Percentiles rank a stretch among this genome's conserved stretches.
phyloP scores from a whole-genome alignment of 2,329 filamentous ascomycete genomes.

The Aspergillus floridensis region DNA sequence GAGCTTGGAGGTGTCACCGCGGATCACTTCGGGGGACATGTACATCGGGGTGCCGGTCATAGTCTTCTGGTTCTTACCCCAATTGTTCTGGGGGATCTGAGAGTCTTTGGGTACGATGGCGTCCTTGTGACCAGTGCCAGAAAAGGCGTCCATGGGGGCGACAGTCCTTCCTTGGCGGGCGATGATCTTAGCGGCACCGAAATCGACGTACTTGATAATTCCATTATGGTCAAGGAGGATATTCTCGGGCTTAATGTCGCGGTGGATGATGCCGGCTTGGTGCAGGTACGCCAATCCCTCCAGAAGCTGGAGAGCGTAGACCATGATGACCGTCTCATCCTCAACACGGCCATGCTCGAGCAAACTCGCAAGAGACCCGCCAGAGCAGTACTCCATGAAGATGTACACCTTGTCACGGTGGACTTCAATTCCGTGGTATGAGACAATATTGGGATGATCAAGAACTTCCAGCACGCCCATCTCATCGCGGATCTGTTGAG shows the following conservation, averaged over 20 bases:
- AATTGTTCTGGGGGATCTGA: constrained; percentile 28
- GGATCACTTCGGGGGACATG: constrained; percentile 99
- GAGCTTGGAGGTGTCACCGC: constrained; percentile 72
- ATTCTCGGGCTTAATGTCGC: constrained; percentile 98
- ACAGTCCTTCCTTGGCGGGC: constrained; percentile 88
- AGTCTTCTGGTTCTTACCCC: constrained; percentile 67
- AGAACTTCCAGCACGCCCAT: constrained; percentile 95
- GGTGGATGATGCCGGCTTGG: constrained; percentile 85
- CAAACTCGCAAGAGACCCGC: constrained; percentile 83
- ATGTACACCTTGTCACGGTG: constrained; percentile 99
- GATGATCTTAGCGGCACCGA: constrained; percentile 95
- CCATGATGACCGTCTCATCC: constrained; percentile 96
- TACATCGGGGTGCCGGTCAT: constrained; percentile 99
- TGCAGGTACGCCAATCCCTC: constrained; percentile 94
- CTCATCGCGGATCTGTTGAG: constrained; percentile 90
- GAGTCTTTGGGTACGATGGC: constrained; percentile 30
- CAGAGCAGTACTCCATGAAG: constrained; percentile 99
- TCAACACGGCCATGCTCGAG: constrained; percentile 96
- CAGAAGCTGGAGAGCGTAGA: constrained; percentile 89
- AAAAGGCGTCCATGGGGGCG: constrained; percentile 60
- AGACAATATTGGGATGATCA: constrained; percentile 96
- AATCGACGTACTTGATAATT: constrained; percentile 98
- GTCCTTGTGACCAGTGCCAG: constrained; percentile 44
- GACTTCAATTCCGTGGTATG: constrained; percentile 96
- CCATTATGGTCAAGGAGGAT: constrained; percentile 96